phyloP scores from a whole-genome alignment of 306 rosid species.

The Cicer cuneatum region DNA sequence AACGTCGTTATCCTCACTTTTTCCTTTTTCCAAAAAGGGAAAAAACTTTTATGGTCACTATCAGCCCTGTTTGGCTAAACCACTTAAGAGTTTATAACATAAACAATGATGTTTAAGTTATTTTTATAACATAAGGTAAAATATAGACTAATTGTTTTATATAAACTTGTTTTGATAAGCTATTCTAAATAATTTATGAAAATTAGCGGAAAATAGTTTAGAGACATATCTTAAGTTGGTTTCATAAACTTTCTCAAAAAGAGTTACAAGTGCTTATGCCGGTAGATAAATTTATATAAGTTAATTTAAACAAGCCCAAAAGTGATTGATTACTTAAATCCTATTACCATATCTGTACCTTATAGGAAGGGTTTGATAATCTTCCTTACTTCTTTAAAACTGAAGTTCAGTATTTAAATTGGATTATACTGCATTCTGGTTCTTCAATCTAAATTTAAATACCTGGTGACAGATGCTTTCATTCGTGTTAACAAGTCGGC shows the following conservation, averaged over 20 bases:
- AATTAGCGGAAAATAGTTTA: too few species aligned
- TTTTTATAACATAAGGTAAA: too few species aligned
- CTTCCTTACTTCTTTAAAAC: neutral
- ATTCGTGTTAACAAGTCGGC: neutral
- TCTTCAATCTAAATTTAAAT: conserved; percentile 10
- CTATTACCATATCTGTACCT: conserved; percentile 2
- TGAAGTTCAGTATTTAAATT: conserved; percentile 12
- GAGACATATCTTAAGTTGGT: too few species aligned
- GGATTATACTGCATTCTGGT: neutral
- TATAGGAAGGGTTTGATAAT: conserved; percentile 22
- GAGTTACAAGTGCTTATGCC: too few species aligned
- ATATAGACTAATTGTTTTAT: too few species aligned
- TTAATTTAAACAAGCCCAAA: neutral
- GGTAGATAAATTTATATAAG: too few species aligned
- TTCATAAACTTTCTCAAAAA: too few species aligned
- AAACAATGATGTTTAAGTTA: too few species aligned
- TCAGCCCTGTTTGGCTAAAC: neutral
- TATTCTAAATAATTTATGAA: too few species aligned
- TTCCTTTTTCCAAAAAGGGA: neutral
- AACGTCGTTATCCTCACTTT: neutral
- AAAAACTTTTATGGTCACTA: neutral
- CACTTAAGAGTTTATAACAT: too few species aligned
- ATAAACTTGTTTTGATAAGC: too few species aligned
- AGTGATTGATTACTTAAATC: neutral
- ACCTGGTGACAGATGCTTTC: conserved; percentile 3